Evolutionary conservation across 2,329 filamentous ascomycete genomes (phyloP), one percentile per base, ranked within the genome.

Genomic region (Raffaelea albimanens): DNA sequence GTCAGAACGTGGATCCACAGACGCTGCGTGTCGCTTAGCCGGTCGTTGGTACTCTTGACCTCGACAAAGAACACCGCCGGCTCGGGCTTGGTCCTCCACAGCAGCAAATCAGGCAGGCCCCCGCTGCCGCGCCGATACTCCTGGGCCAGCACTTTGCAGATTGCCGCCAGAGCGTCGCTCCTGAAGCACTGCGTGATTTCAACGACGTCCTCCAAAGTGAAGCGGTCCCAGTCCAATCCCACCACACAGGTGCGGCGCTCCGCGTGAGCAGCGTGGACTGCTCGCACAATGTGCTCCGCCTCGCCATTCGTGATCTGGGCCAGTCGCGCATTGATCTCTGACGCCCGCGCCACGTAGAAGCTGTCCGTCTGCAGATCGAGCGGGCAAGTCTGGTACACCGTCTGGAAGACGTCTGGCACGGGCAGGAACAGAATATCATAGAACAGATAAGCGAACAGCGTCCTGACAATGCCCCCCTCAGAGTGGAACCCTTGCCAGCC

Each of bases 371-470:
- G 85, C 5, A 98, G 70, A 62, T 98, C 93, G 3, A 98, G 69
- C 1, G 93, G 93, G 59, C 88, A 95, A 0, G 88, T 95, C 65
- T 98, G 93, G 61, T 87, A 98, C 1, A 85, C 80, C 5, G 93
- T 98, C 62, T 97, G 91, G 64, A 98, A 98, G 47, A 98, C 91
- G 57, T 97, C 95, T 22, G 93, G 91, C 5, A 97, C 78, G 63
- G 95, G 95, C 22, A 88, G 73, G 66, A 97, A 97, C 7, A 98
- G 70, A 21, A 97, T 78, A 63, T 98, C 91, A 69, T 83, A 93
- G 69, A 97, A 95, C 18, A 98, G 78, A 59, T 93, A 91, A 14
- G 82, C 85, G 64, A 90, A 90, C 22, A 98, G 71, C 0, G 93
- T 98, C n/a, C 89, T 82, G 7, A 97, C 69, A 56, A 97, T 90